Evolutionary conservation across 176 grass and related monocot species (phyloP), one percentile per base, ranked within the genome.

Genomic region (Carex pumila): DNA sequence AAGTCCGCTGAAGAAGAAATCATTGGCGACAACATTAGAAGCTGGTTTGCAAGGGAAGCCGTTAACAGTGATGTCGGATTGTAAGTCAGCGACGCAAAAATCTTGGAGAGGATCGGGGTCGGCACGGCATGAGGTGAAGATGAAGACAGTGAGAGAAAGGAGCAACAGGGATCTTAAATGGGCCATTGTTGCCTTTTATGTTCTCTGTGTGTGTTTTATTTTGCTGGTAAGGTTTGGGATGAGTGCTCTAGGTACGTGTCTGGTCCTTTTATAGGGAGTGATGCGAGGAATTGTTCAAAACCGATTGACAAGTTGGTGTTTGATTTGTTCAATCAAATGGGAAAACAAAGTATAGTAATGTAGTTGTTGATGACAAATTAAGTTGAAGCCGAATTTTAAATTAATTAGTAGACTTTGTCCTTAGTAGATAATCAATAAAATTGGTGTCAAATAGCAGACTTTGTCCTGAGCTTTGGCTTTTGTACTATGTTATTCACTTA

Each of bases 21-120:
- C 93, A 0, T 79, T 82, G 21, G 85, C 54, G 65, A 0, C 31
- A 36, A 89, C 93, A 2, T 58, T 8, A 19, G 80, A 6, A 7
- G 6, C 7, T 0, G 81, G 14, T 87, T 94, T 94, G 90, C 93
- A 94, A 14, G 81, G 36, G 49, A 92, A 89, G 31, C 90, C 90
- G 22, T 92, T 77, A 1, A 92, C 0, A 6, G 41, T 0, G 43
- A 84, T 60, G 60, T 63, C 2, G 11, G 83, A 13, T 50, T 13
- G n/a, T 11, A 56, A 77, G 25, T 77, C 72, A 1, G 72, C 72
- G 8, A 77, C 72, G 85, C 92, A 97, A 79, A 97, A 97, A 84
- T 94, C 94, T 69, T 94, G 87, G 0, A 97, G 84, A 19, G 88
- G 90, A 57, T 91, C 89, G 0, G 92, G 88, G 79, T 97, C 94